phyloP scores from a whole-genome alignment of 805 yeast species.

The Wickerhamomyces silvicola region DNA sequence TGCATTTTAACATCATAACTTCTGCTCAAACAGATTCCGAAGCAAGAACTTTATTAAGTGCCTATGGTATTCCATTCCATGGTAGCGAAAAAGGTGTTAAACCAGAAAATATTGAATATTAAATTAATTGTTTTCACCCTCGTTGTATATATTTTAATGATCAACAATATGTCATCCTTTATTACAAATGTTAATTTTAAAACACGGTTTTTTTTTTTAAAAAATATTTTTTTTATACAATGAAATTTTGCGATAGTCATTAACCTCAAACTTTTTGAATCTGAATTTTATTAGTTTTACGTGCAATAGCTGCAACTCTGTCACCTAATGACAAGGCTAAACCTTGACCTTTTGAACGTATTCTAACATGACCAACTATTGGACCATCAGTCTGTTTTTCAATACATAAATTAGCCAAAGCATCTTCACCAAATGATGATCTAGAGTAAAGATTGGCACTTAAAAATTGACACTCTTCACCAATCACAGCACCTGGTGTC shows the following conservation, averaged over 20 bases:
- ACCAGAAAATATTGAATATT: constrained; percentile 20
- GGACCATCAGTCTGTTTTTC: constrained; percentile 73
- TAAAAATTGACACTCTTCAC: constrained; percentile 84
- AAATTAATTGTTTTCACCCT: no score
- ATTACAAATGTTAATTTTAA: neutral
- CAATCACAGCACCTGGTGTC: constrained; percentile 87
- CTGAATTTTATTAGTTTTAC: constrained; percentile 39
- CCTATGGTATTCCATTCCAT: constrained; percentile 73
- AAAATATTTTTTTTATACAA: neutral
- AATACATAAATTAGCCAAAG: constrained; percentile 89
- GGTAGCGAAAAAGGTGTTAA: constrained; percentile 38
- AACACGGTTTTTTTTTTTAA: neutral
- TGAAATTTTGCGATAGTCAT: neutral
- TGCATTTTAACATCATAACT: constrained; percentile 80
- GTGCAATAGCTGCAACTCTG: constrained; percentile 78
- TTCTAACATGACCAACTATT: constrained; percentile 89
- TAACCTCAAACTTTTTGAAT: constrained; percentile 24
- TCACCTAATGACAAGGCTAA: constrained; percentile 93
- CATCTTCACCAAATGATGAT: constrained; percentile 95
- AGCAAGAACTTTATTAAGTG: constrained; percentile 79
- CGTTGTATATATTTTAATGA: no score
- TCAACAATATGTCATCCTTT: no score
- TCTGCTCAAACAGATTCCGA: constrained; percentile 85
- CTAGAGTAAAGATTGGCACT: constrained; percentile 91
- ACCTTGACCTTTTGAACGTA: constrained; percentile 97